These are phyloP conservation scores for Naganishia albida DNA, from an alignment of 1,284 basidiomycete species.

Conservation along the genomic window DNA sequence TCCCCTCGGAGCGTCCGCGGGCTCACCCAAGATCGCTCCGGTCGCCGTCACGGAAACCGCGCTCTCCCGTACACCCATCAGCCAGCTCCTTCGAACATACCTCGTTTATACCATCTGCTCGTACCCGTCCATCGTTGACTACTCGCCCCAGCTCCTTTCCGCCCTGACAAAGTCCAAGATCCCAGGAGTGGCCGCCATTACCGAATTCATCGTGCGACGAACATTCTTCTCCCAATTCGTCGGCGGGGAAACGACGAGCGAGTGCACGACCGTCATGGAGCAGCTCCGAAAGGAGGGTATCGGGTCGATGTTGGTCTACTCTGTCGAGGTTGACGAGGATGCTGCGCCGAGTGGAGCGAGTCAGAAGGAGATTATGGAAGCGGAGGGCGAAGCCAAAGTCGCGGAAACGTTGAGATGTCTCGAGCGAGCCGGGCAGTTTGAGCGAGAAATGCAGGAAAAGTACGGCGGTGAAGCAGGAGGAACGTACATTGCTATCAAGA, in stretches of 20 bases:
- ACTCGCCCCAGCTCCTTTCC: constrained; percentile 70
- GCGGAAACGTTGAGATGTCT: constrained; percentile 72
- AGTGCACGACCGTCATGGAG: constrained; percentile 66
- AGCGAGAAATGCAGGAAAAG: constrained; percentile 56
- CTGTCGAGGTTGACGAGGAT: constrained; percentile 74
- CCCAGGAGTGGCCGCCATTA: constrained; percentile 67
- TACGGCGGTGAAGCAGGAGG: constrained; percentile 47
- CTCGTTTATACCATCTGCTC: constrained; percentile 79
- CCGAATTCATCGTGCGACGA: constrained; percentile 69
- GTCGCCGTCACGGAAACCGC: constrained; percentile 20
- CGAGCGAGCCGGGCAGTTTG: constrained; percentile 75
- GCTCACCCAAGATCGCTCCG: background rate
- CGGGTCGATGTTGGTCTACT: constrained; percentile 80
- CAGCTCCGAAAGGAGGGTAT: constrained; percentile 67
- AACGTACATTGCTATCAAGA: constrained; percentile 80
- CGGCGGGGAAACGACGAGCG: constrained; percentile 76
- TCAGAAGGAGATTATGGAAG: constrained; percentile 36
- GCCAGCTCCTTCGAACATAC: constrained; percentile 66
- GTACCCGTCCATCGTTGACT: constrained; percentile 72
- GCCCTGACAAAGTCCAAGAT: constrained; percentile 60
- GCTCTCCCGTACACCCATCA: constrained; percentile 34
- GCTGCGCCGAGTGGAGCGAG: constrained; percentile 43
- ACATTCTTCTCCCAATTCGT: constrained; percentile 89
- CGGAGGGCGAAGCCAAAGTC: constrained; percentile 62
- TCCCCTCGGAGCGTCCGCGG: background rate